Evolutionary conservation across 805 yeast genomes (phyloP).

Genomic region (Monosporozyma yasuniensis): DNA sequence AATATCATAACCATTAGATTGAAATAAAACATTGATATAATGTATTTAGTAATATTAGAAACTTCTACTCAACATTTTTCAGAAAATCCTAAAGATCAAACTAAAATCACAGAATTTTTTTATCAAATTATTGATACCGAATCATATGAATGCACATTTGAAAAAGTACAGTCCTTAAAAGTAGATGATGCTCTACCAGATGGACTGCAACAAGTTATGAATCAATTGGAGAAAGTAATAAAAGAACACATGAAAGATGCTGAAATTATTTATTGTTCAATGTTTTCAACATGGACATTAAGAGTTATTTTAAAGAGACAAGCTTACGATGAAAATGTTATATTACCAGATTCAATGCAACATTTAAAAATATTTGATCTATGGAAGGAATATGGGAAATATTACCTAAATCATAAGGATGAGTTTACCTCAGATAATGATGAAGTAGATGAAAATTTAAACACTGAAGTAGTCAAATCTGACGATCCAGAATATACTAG

Average conservation of each 20-base stretch:
- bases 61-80: slow-evolving; percentile 5
- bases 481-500: background rate
- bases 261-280: slow-evolving; percentile 58
- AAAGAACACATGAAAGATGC: slow-evolving; percentile 36
- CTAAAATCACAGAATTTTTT: slow-evolving; percentile 58
- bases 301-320: slow-evolving; percentile 74
- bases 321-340: slow-evolving; percentile 65
- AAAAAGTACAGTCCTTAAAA: slow-evolving; percentile 37
- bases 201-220: slow-evolving; percentile 58
- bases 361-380: slow-evolving; percentile 72
- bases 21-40: background rate
- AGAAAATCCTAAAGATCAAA: slow-evolving; percentile 44
- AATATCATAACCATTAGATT: background rate
- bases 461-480: no score
- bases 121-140: slow-evolving; percentile 56
- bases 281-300: slow-evolving; percentile 57
- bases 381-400: slow-evolving; percentile 59
- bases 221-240: slow-evolving; percentile 42
- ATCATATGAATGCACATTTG: slow-evolving; percentile 32
- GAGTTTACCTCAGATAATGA: slow-evolving; percentile 4
- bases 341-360: slow-evolving; percentile 64
- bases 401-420: slow-evolving; percentile 55
- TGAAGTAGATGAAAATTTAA: slow-evolving; percentile 4
- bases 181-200: slow-evolving; percentile 47
- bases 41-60: slow-evolving; percentile 12